A percentile compares a stretch with the other conserved stretches of the same genome.
These are phyloP conservation scores for Leccinum uliginosum DNA, from an alignment of 768 basidiomycete species.

Conservation along the genomic window DNA sequence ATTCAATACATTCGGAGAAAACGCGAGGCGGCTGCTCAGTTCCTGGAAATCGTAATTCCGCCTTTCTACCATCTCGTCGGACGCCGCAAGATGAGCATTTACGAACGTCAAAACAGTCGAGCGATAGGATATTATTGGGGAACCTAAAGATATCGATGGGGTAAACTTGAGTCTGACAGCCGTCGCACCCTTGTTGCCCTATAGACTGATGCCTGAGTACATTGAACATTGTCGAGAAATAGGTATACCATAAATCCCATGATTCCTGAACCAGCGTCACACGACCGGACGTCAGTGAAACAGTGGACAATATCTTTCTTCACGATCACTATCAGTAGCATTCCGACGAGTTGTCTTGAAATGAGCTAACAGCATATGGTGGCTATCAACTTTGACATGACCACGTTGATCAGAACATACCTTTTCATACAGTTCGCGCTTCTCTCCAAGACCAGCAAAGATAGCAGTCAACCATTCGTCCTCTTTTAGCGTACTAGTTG, in stretches of 20 bases:
- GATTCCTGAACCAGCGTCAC: slow-evolving; percentile 65
- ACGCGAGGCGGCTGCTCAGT: slow-evolving; percentile 53
- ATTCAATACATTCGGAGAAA: slow-evolving; percentile 32
- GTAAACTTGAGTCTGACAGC: slow-evolving; percentile 60
- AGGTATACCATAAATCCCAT: slow-evolving; percentile 68
- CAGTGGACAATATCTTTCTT: slow-evolving; percentile 46
- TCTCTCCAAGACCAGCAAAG: slow-evolving; percentile 69
- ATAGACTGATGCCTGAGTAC: background rate
- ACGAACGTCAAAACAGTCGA: slow-evolving; percentile 65
- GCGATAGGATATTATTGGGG: slow-evolving; percentile 22
- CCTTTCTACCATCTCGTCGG: slow-evolving; percentile 72
- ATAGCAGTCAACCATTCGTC: slow-evolving; percentile 68
- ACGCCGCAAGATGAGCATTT: slow-evolving; percentile 80
- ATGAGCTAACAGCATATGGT: slow-evolving; percentile 42
- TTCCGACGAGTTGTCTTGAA: slow-evolving; percentile 80
- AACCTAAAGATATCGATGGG: slow-evolving; percentile 32
- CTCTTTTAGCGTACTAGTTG: slow-evolving; percentile 56
- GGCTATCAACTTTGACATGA: background rate
- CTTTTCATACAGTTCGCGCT: slow-evolving; percentile 60
- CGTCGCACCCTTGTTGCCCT: slow-evolving; percentile 85
- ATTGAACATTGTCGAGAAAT: background rate
- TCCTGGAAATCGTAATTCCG: slow-evolving; percentile 75
- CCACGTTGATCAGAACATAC: slow-evolving; percentile 28
- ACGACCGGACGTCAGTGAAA: slow-evolving; percentile 51
- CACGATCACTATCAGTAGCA: slow-evolving; percentile 67